Evolutionary conservation across 192 early-diverging fungal species (phyloP).

Genomic region (Gonapodya sp.): DNA sequence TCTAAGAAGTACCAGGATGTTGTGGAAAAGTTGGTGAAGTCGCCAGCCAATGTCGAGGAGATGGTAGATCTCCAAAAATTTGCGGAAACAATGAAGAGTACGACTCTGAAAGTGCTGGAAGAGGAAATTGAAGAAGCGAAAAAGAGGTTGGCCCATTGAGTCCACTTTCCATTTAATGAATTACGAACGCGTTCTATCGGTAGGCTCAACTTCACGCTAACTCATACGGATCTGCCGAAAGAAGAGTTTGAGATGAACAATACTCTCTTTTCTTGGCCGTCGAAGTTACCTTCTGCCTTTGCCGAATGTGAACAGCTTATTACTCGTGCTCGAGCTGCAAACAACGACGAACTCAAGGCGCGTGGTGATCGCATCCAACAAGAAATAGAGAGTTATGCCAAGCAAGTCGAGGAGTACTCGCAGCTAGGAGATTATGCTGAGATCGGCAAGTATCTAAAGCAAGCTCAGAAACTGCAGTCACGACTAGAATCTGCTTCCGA

Average conservation of each 20-base stretch:
- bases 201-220: constrained; percentile 51
- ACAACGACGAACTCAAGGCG: constrained; percentile 46
- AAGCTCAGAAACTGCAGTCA: constrained; percentile 46
- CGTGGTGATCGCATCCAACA: constrained; percentile 36
- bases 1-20: constrained; percentile 32
- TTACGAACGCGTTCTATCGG: constrained; percentile 9
- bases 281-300: constrained; percentile 38
- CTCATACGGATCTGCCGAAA: constrained; percentile 36
- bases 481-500: constrained; percentile 42
- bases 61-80: constrained; percentile 51
- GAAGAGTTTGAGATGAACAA: constrained; percentile 54
- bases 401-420: constrained; percentile 53
- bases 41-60: constrained; percentile 44
- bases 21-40: constrained; percentile 28
- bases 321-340: constrained; percentile 26
- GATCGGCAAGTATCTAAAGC: constrained; percentile 46
- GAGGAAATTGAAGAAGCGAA: constrained; percentile 48
- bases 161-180: neutral
- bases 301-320: constrained; percentile 38
- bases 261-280: constrained; percentile 44
- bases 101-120: constrained; percentile 33
- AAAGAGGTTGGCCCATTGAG: constrained; percentile 25
- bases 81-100: constrained; percentile 31
- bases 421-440: constrained; percentile 46
- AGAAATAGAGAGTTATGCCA: constrained; percentile 46